phyloP scores from a whole-genome alignment of 208 protist genomes.

The Endotrypanum monterogeii region DNA sequence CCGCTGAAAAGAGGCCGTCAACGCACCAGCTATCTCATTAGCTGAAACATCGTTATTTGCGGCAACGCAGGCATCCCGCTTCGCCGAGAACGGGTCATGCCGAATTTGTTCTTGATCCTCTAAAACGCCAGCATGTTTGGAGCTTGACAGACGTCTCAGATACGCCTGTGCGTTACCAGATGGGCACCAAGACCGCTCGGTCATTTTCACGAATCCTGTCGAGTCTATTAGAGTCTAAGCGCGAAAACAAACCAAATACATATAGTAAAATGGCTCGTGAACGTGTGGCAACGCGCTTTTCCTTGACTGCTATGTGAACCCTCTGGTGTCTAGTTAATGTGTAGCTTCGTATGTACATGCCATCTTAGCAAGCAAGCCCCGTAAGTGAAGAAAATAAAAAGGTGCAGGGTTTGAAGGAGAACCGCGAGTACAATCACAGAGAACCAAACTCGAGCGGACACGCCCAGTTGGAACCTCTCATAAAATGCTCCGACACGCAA shows the following conservation, averaged over 20 bases:
- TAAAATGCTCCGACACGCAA: too few relatives aligned
- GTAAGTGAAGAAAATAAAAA: background rate
- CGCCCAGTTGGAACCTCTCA: too few relatives aligned
- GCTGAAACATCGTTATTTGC: slow-evolving; percentile 50
- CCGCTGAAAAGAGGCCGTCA: slow-evolving; percentile 27
- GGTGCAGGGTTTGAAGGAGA: too few relatives aligned
- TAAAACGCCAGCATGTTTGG: background rate
- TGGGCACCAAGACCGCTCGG: slow-evolving; percentile 25
- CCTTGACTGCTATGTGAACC: background rate
- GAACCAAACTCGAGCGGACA: too few relatives aligned
- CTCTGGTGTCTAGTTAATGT: background rate
- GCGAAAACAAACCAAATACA: slow-evolving; percentile 6
- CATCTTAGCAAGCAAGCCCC: background rate
- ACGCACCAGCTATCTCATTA: slow-evolving; percentile 19
- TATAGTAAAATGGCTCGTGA: background rate
- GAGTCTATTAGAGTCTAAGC: background rate
- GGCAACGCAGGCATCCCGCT: slow-evolving; percentile 41
- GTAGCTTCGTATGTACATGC: background rate
- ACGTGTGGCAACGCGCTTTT: background rate
- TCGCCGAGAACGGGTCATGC: background rate
- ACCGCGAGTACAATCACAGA: too few relatives aligned
- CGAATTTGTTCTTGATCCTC: background rate
- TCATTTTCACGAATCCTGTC: background rate
- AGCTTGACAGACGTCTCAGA: background rate
- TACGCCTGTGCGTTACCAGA: background rate